Percentiles rank a stretch among this genome's conserved stretches.
phyloP scores from a whole-genome alignment of 1,139 yeast genomes.

The Magnusiomyces fungicola region DNA sequence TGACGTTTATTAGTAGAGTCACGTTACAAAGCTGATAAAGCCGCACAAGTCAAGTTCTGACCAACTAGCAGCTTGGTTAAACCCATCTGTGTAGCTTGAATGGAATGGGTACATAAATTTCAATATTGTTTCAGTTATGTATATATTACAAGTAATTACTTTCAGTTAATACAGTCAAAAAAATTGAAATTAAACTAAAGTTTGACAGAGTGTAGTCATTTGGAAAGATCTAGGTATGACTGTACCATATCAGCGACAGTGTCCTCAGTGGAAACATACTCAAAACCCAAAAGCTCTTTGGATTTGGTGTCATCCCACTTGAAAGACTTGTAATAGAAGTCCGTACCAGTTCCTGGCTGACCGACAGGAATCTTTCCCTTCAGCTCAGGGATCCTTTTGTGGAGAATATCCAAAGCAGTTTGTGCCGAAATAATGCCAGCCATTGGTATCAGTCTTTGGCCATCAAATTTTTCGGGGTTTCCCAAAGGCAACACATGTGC shows the following conservation, averaged over 20 bases:
- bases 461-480: constrained; percentile 15
- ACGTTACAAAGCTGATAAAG: too few species aligned
- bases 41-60: too few species aligned
- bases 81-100: too few species aligned
- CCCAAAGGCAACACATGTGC: constrained; percentile 41
- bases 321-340: neutral
- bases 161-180: too few species aligned
- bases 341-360: constrained; percentile 9
- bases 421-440: constrained; percentile 32
- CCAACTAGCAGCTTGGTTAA: too few species aligned
- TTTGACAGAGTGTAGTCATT: too few species aligned
- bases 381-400: constrained; percentile 35
- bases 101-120: too few species aligned
- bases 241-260: constrained; percentile 1
- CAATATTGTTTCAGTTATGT: too few species aligned
- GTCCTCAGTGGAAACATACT: constrained; percentile 6
- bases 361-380: constrained; percentile 34
- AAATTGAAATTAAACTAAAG: too few species aligned
- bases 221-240: neutral
- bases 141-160: too few species aligned
- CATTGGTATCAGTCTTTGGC: constrained; percentile 1
- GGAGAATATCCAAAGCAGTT: constrained; percentile 33
- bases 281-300: constrained; percentile 5
- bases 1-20: too few species aligned
- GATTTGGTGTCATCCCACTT: constrained; percentile 5